Conservation (phyloP, 306 rosid species). For the Morella rubra region DNA sequence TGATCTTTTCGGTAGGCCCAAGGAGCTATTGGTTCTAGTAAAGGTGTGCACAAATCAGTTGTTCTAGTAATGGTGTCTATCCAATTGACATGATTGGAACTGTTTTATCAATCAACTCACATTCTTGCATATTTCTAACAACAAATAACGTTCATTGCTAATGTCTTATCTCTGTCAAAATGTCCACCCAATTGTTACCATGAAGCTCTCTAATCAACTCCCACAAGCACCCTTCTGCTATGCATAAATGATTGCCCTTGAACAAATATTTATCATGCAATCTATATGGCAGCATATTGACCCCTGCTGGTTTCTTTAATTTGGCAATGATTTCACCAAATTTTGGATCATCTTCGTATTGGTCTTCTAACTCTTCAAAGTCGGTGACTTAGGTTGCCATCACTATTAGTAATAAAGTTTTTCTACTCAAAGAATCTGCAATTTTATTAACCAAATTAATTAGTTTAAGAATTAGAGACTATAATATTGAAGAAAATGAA, state of each 20-base stretch:
- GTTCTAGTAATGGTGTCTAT: background rate
- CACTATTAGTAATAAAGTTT: background rate
- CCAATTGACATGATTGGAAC: background rate
- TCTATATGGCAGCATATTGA: background rate
- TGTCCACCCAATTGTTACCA: background rate
- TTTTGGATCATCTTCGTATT: background rate
- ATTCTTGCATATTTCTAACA: background rate
- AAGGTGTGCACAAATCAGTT: background rate
- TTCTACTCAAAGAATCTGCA: background rate
- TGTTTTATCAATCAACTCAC: background rate
- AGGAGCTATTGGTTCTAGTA: background rate
- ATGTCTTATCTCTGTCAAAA: background rate
- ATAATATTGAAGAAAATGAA: too few relatives aligned
- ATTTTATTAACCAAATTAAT: background rate
- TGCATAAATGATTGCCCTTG: background rate
- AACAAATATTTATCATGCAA: background rate
- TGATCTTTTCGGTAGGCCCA: background rate
- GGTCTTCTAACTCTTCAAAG: background rate
- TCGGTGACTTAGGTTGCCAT: background rate
- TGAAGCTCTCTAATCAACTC: background rate
- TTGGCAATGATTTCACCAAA: background rate
- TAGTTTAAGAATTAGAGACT: too few relatives aligned
- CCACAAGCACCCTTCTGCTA: background rate
- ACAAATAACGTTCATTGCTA: background rate
- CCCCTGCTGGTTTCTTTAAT: background rate